Base-by-base conservation (phyloP, 768 basidiomycete species). In the Podaxis pistillaris region DNA sequence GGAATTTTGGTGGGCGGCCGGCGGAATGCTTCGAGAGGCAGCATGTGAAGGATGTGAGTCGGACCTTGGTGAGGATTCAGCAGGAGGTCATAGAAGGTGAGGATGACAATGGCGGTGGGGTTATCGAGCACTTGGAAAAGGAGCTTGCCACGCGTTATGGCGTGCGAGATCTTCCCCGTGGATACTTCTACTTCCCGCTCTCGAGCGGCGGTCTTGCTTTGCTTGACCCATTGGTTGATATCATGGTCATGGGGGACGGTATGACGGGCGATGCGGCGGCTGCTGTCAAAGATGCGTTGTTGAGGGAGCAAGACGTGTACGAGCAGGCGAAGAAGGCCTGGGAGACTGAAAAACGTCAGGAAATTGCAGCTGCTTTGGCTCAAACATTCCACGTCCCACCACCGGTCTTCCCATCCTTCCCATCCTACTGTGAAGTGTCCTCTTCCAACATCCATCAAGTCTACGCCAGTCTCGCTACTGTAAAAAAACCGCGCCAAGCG, bases 171-270 rank as follows among this genome's bases (percentile, higher is more conserved):
- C 68, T 80, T 6, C 79, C 77, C 1, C 72, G 75, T 46, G 78
- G 78, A 2, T 79, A 76, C 61, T 79, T 76, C 67, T 79, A 75
- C 67, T 74, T 78, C 61, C 75, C 78, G 0, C 69, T 77, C 22
- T 65, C 68, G 15, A 68, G 65, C 19, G 79, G 79, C 40, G 78
- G 78, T 0, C 70, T 79, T 28, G 76, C 75, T 61, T 60, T 80
- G 7, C 70, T 69, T 53, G 76, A 80, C 51, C 72, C 74, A 1
- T 73, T 79, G 67, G 66, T 80, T 24, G 76, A 78, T 58, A 68
- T 76, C 22, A 69, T 79, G 41, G 71, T 74, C 1, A 53, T 78
- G 59, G 56, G 58, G 7, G 49, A 59, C 1, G n/a, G 65, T 19
- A 64, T 54, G 55, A 53, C 63, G 4, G 67, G 51, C n/a, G 63